phyloP scores from a whole-genome alignment of 192 early-diverging fungal genomes.

The Gorgonomyces haynaldii region DNA sequence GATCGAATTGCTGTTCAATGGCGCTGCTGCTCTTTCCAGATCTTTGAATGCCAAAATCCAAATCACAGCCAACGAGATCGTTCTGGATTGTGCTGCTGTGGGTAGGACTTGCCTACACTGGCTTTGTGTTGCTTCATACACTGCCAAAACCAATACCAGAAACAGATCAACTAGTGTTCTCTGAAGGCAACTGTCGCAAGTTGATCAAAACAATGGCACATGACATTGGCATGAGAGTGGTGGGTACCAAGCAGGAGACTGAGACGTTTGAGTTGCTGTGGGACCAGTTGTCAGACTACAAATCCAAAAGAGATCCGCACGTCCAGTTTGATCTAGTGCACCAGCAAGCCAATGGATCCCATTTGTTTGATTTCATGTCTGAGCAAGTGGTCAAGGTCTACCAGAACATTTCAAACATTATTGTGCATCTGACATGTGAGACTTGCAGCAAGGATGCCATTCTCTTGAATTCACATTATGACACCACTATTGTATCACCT shows the following conservation, averaged over 20 bases:
- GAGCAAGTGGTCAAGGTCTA: slow-evolving; percentile 46
- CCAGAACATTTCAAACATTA: slow-evolving; percentile 58
- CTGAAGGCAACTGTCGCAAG: slow-evolving; percentile 1
- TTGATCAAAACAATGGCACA: slow-evolving; percentile 23
- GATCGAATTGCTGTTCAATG: no score
- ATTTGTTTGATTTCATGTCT: slow-evolving; percentile 61
- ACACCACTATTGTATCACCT: slow-evolving; percentile 43
- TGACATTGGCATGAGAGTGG: slow-evolving; percentile 48
- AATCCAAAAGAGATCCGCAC: slow-evolving; percentile 13
- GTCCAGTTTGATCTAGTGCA: slow-evolving; percentile 25
- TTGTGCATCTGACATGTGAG: slow-evolving; percentile 58
- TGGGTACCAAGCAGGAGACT: slow-evolving; percentile 38
- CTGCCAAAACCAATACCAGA: neutral
- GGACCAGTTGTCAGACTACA: slow-evolving; percentile 14
- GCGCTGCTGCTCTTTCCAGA: no score
- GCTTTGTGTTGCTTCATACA: no score
- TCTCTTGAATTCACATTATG: slow-evolving; percentile 61
- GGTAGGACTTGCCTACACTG: no score
- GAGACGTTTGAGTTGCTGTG: slow-evolving; percentile 33
- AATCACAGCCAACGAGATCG: no score
- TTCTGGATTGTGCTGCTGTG: no score
- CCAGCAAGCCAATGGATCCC: slow-evolving; percentile 48
- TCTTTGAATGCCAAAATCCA: no score
- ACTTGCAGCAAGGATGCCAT: slow-evolving; percentile 54
- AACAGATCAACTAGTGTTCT: neutral